Base-by-base conservation (phyloP, 176 grass and related monocot species). In the Cenchrus americanus region DNA sequence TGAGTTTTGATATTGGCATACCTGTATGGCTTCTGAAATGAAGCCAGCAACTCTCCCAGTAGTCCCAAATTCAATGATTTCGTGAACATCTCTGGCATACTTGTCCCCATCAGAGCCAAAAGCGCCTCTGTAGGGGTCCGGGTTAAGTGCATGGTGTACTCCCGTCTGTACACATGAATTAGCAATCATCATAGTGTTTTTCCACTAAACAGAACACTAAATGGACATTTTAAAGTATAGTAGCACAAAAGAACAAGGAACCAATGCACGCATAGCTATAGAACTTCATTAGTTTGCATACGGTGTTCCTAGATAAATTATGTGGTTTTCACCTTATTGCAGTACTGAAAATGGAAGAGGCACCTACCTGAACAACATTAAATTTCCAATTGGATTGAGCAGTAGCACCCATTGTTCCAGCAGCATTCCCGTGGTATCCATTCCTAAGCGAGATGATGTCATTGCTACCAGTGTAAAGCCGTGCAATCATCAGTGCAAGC, bases 371-470 rank as follows among this genome's bases (percentile, higher is more conserved):
- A 65, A 90, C 86, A 85, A 95, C 72, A 80, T 98, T 98, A 63
- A 93, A 94, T 90, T 98, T 98, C 93, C 93, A 98, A 79, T 94
- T 92, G 68, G 78, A 84, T 71, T 94, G 94, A 60, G 92, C 88
- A 0, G 96, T 98, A 59, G 80, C 85, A 46, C 93, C 96, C 96
- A 98, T 98, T 77, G 92, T 98, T 84, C 79, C 93, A 71, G 93
- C 93, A n/a, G 96, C 92, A 92, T 98, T 98, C n/a, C 96, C 93
- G 37, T 98, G 96, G 84, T 98, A 98, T 53, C 82, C 96, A 90
- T 98, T 98, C 83, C 96, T 95, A 55, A 98, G 70, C 0, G 96
- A 98, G 61, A 98, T 94, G 66, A 98, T 93, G 82, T 98, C 96
- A 84, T 95, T 89, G 50, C 24, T 87, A 74, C 91, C 93, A 75